Percentiles rank a stretch among this genome's conserved stretches.
Conservation (phyloP, 208 protist species). For the Naegleria gruberi region DNA sequence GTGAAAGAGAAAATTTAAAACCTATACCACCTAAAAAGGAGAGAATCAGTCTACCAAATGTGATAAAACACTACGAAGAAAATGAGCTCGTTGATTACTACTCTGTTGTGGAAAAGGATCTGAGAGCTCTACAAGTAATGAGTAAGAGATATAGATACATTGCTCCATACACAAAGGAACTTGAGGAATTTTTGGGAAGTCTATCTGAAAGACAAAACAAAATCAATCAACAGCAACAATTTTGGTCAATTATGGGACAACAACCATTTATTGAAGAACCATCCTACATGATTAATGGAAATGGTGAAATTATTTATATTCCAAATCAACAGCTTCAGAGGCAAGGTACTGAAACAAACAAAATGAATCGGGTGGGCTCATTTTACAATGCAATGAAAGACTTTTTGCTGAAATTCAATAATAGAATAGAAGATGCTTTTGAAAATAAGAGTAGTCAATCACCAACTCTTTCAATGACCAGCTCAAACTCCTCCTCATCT, state of each 20-base stretch:
- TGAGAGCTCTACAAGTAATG: not conserved
- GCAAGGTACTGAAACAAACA: not conserved
- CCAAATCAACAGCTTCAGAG: too few relatives aligned
- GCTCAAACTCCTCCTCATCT: not conserved
- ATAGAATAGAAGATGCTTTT: not conserved
- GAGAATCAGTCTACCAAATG: not conserved
- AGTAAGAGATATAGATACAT: not conserved
- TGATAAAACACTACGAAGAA: not conserved
- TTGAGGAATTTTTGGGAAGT: not conserved
- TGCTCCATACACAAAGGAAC: not conserved
- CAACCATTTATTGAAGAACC: not conserved
- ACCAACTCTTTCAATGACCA: too few relatives aligned
- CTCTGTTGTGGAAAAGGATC: not conserved
- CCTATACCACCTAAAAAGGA: not conserved
- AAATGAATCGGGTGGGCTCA: not conserved
- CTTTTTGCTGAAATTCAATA: not conserved
- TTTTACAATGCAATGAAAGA: not conserved
- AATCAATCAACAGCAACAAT: not conserved
- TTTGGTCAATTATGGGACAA: not conserved
- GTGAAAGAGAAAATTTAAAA: not conserved
- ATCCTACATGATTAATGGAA: too few relatives aligned
- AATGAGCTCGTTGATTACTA: not conserved
- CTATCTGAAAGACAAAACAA: not conserved
- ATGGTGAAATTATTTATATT: too few relatives aligned
- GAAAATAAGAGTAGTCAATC: too few relatives aligned